A percentile compares a stretch with the other conserved stretches of the same genome.
phyloP scores from a whole-genome alignment of 108 stramenopile genomes.

The Conticribra guillardii region DNA sequence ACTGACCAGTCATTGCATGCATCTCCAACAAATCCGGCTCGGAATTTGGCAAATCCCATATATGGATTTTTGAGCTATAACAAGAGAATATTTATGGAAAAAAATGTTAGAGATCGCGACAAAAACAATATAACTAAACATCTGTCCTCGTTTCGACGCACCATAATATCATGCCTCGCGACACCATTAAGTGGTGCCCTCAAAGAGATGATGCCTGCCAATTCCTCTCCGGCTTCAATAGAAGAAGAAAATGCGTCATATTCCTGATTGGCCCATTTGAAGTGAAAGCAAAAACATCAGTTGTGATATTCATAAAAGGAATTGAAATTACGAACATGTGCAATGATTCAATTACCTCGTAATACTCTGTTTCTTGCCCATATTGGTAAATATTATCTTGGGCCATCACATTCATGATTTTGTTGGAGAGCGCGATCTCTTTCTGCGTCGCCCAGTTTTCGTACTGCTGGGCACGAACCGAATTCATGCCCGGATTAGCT shows the following conservation, averaged over 20 bases:
- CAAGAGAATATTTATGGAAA: background rate
- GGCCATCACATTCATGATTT: conserved; percentile 28
- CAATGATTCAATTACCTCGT: conserved; percentile 14
- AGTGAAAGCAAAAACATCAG: background rate
- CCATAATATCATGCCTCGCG: conserved; percentile 61
- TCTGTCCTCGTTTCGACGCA: conserved; percentile 16
- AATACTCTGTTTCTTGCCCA: background rate
- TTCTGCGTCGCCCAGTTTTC: conserved; percentile 89
- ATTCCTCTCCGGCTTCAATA: conserved; percentile 43
- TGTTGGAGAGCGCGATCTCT: conserved; percentile 56
- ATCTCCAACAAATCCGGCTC: conserved; percentile 75
- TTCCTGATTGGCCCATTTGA: background rate
- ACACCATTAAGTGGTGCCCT: conserved; percentile 53
- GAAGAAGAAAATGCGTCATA: conserved; percentile 9
- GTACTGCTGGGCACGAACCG: conserved; percentile 72
- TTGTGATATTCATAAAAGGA: background rate
- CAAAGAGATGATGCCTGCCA: conserved; percentile 70
- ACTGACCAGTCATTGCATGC: conserved; percentile 62
- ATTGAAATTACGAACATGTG: background rate
- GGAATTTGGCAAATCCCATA: conserved; percentile 90
- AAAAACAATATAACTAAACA: background rate
- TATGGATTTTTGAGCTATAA: conserved; percentile 60
- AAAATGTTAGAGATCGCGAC: background rate
- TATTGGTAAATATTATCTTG: background rate
- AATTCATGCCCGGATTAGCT: conserved; percentile 56